Conservation (phyloP, 495 filamentous ascomycete genomes). For the Staphylotrichum longicolle region DNA sequence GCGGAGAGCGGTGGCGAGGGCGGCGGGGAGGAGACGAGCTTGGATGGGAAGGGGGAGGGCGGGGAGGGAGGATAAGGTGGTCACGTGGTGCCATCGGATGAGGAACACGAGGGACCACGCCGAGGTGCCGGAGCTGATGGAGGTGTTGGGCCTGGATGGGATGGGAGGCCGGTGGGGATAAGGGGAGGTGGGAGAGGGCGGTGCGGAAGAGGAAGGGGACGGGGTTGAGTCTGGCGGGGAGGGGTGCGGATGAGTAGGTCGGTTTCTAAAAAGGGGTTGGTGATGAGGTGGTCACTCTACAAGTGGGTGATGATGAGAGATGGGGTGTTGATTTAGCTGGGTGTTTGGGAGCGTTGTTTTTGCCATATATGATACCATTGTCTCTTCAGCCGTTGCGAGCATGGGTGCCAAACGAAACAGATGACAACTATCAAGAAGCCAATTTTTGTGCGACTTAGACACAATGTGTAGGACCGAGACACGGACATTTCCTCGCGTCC, state of each 20-base stretch:
- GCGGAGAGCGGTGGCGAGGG: neutral
- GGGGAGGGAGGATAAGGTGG: slow-evolving; percentile 49
- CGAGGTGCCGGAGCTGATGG: slow-evolving; percentile 62
- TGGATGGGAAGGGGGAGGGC: slow-evolving; percentile 31
- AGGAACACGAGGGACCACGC: slow-evolving; percentile 72
- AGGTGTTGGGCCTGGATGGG: slow-evolving; percentile 59
- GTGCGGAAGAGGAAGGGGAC: slow-evolving; percentile 46
- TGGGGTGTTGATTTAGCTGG: neutral
- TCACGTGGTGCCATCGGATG: slow-evolving; percentile 86
- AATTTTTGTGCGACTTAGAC: too few species aligned
- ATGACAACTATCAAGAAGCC: too few species aligned
- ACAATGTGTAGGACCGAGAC: neutral
- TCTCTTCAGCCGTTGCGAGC: neutral
- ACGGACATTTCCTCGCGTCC: neutral
- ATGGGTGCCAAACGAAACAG: too few species aligned
- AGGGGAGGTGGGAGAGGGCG: slow-evolving; percentile 44
- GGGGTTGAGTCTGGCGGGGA: slow-evolving; percentile 42
- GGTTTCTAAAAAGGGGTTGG: too few species aligned
- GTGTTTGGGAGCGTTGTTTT: neutral
- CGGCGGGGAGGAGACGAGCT: slow-evolving; percentile 24
- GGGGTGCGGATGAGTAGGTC: slow-evolving; percentile 29
- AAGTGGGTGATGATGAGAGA: neutral
- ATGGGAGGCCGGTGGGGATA: slow-evolving; percentile 37
- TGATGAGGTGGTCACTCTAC: too few species aligned
- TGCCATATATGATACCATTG: slow-evolving; percentile 1